Percentiles rank a stretch among this genome's conserved stretches.
These are phyloP conservation scores for Glycyrrhiza uralensis DNA, from an alignment of 306 rosid genomes.

Conservation along the genomic window DNA sequence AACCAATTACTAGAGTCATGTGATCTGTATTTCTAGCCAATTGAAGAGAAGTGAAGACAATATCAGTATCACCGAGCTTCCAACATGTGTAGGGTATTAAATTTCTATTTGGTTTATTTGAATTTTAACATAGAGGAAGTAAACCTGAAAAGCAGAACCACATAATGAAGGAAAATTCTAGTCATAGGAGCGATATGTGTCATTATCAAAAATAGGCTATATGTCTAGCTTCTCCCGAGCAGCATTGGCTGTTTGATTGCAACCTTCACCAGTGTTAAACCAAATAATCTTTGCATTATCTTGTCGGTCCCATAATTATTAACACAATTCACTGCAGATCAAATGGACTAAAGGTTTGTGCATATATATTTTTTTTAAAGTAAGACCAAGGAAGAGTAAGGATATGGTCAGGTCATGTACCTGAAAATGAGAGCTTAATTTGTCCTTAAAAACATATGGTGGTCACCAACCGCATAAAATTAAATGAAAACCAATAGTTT, in stretches of 20 bases:
- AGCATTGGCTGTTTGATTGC: slow-evolving; percentile 40
- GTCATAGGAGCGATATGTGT: slow-evolving; percentile 2
- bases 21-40: neutral
- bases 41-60: neutral
- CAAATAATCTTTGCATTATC: slow-evolving; percentile 29
- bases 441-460: neutral
- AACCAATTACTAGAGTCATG: no score
- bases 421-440: neutral
- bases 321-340: slow-evolving; percentile 10
- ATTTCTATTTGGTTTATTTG: neutral
- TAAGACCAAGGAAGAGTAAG: neutral
- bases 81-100: neutral
- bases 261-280: slow-evolving; percentile 35
- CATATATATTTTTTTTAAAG: neutral
- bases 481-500: no score
- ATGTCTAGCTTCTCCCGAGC: slow-evolving; percentile 25
- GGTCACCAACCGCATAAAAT: neutral
- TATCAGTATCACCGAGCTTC: neutral
- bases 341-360: neutral
- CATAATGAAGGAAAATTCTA: neutral
- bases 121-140: neutral
- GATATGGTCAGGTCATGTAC: neutral
- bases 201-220: slow-evolving; percentile 22
- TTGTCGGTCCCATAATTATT: slow-evolving; percentile 30
- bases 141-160: neutral